These are phyloP conservation scores for Dactylellina drechsleri DNA, from an alignment of 2,329 filamentous ascomycete genomes.

Conservation along the genomic window DNA sequence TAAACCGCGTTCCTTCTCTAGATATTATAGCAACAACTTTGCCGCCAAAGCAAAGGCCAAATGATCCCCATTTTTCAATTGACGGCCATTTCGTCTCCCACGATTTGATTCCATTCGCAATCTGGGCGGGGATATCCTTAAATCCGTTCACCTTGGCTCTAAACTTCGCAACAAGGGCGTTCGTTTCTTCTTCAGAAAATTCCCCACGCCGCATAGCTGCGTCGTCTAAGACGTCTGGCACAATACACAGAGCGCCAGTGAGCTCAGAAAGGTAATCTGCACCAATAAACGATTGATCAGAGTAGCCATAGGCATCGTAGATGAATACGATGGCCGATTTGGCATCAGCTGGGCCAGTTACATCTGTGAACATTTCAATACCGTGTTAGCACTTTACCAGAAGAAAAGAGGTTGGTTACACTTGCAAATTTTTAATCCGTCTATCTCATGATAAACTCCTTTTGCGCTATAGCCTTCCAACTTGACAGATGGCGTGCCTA, in stretches of 20 bases:
- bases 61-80: slow-evolving; percentile 27
- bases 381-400: background rate
- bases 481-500: slow-evolving; percentile 17
- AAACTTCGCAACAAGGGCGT: slow-evolving; percentile 7
- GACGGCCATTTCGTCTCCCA: slow-evolving; percentile 23
- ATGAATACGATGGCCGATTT: slow-evolving; percentile 42
- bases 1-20: slow-evolving; percentile 19
- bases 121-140: slow-evolving; percentile 15
- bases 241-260: slow-evolving; percentile 15
- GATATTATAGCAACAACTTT: slow-evolving; percentile 31
- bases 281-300: slow-evolving; percentile 21
- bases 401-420: background rate
- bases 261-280: slow-evolving; percentile 33
- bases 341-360: slow-evolving; percentile 21
- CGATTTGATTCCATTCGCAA: background rate
- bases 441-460: slow-evolving; percentile 12
- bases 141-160: slow-evolving; percentile 33
- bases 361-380: background rate
- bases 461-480: slow-evolving; percentile 18
- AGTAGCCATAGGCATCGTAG: slow-evolving; percentile 42
- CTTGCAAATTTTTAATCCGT: slow-evolving; percentile 25
- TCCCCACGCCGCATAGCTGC: slow-evolving; percentile 13
- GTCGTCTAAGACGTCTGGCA: slow-evolving; percentile 32
- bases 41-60: slow-evolving; percentile 38
- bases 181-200: slow-evolving; percentile 3